Evolutionary conservation across 202 grass and related monocot species (phyloP).

Genomic region (Zizania palustris): DNA sequence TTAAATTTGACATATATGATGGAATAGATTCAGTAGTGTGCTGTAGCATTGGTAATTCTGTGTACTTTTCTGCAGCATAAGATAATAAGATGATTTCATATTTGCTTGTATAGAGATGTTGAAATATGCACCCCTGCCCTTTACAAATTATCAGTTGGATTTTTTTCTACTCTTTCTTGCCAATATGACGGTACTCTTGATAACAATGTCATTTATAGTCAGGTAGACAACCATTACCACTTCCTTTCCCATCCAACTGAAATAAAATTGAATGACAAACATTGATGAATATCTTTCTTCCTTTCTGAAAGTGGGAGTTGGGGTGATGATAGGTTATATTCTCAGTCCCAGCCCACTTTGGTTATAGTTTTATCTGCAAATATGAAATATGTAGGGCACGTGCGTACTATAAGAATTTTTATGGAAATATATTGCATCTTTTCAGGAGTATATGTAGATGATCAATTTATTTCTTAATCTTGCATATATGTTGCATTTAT

Average conservation of each 20-base stretch:
- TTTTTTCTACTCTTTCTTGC: background rate
- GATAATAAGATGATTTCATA: background rate
- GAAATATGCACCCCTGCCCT: background rate
- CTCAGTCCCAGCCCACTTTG: no score
- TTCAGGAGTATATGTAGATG: no score
- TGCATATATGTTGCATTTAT: no score
- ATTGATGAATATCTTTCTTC: background rate
- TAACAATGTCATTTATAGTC: background rate
- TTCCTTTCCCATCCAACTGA: background rate
- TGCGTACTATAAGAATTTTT: no score
- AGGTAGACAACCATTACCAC: no score
- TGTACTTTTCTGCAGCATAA: background rate
- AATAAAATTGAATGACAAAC: background rate
- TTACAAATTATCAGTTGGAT: background rate
- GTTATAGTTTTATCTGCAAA: no score
- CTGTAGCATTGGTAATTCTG: background rate
- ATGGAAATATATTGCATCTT: no score
- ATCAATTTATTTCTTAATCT: no score
- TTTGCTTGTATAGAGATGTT: conserved; percentile 1
- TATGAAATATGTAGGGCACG: no score
- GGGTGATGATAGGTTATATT: no score
- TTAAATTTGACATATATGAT: background rate
- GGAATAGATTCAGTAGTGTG: background rate
- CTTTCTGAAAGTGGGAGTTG: no score
- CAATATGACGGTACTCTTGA: background rate